Conservation (phyloP, 106 monocot species). For the Phalaenopsis equestris region DNA sequence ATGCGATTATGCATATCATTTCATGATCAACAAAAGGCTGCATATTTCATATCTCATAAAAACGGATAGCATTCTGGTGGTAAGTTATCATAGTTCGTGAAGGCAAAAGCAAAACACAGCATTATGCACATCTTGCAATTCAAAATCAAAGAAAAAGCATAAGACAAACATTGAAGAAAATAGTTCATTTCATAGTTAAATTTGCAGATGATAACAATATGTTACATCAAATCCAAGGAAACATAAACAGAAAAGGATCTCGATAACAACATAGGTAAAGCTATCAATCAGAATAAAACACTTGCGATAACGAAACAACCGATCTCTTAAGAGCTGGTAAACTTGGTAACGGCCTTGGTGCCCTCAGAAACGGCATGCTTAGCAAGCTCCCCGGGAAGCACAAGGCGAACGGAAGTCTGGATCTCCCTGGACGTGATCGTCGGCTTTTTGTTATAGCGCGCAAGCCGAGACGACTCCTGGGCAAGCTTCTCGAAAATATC, state of each 20-base stretch:
- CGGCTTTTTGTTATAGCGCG: slow-evolving; percentile 78
- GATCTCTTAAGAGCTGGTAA: slow-evolving; percentile 21
- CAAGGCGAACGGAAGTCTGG: slow-evolving; percentile 68
- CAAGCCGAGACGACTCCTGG: slow-evolving; percentile 48
- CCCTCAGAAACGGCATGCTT: slow-evolving; percentile 59
- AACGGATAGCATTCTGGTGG: too few species aligned
- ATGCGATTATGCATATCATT: too few species aligned
- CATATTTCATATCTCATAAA: too few species aligned
- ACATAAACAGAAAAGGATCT: background rate
- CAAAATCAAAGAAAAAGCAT: too few species aligned
- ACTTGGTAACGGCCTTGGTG: slow-evolving; percentile 43
- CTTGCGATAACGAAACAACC: background rate
- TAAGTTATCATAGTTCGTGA: too few species aligned
- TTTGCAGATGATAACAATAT: background rate
- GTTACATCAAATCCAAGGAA: background rate
- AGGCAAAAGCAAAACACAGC: too few species aligned
- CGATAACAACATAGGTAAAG: background rate
- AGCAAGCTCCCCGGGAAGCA: slow-evolving; percentile 72
- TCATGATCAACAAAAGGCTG: too few species aligned
- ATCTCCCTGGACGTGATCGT: slow-evolving; percentile 76
- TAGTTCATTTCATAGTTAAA: background rate
- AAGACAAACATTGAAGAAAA: too few species aligned
- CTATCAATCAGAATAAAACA: background rate
- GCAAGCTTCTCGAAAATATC: slow-evolving; percentile 99
- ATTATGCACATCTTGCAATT: too few species aligned